These are phyloP conservation scores for Phyllachora maydis DNA, from an alignment of 2,329 filamentous ascomycete genomes.

Conservation along the genomic window DNA sequence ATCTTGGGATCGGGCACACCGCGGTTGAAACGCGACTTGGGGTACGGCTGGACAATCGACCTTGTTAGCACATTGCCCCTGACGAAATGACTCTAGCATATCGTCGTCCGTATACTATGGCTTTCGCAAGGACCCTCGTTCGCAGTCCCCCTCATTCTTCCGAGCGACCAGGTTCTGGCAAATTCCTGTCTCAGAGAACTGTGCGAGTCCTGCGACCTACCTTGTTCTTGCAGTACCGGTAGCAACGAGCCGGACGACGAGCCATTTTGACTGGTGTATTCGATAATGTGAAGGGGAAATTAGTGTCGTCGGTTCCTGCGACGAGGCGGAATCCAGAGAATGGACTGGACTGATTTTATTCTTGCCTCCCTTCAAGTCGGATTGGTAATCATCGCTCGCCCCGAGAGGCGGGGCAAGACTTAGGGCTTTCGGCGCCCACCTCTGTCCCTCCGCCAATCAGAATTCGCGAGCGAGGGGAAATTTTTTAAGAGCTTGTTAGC, in stretches of 20 bases:
- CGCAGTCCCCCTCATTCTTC: slow-evolving; percentile 1
- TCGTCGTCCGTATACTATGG: slow-evolving; percentile 1
- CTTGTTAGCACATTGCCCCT: slow-evolving; percentile 29
- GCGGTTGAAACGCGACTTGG: slow-evolving; percentile 99
- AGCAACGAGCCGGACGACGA: slow-evolving; percentile 97
- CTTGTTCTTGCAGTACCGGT: slow-evolving; percentile 99
- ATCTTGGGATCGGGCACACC: slow-evolving; percentile 78
- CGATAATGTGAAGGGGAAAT: slow-evolving; percentile 24
- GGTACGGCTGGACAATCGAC: slow-evolving; percentile 67
- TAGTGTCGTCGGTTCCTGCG: too few species aligned
- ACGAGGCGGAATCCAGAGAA: too few species aligned
- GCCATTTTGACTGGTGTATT: slow-evolving; percentile 87
- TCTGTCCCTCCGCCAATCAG: slow-evolving; percentile 7
- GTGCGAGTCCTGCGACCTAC: too few species aligned
- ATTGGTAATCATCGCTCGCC: slow-evolving; percentile 3
- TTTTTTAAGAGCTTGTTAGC: too few species aligned
- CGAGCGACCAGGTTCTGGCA: not conserved
- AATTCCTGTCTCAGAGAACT: too few species aligned
- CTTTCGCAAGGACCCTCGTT: not conserved
- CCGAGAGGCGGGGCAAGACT: slow-evolving; percentile 7
- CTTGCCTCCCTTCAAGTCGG: too few species aligned
- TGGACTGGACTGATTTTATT: too few species aligned
- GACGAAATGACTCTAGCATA: too few species aligned
- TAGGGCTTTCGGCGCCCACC: slow-evolving; percentile 12
- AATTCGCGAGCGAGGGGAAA: too few species aligned